A percentile compares a stretch with the other conserved stretches of the same genome.
Conservation (phyloP, 2,329 filamentous ascomycete genomes). For the Ophiostoma montium region DNA sequence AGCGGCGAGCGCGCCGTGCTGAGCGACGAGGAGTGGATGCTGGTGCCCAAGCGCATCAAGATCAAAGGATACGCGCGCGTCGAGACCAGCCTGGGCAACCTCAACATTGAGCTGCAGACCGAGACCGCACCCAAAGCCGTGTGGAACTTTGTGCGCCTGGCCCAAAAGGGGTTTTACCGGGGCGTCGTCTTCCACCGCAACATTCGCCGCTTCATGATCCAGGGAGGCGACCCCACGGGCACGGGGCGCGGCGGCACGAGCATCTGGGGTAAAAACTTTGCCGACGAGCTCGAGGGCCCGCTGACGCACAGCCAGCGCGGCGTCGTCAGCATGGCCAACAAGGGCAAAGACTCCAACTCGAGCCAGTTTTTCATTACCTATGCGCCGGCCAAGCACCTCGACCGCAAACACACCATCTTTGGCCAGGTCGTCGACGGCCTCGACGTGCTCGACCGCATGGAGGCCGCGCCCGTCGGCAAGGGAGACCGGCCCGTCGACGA, state of each 20-base stretch:
- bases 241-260: slow-evolving; percentile 82
- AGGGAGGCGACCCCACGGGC: slow-evolving; percentile 87
- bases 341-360: slow-evolving; percentile 94
- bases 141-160: slow-evolving; percentile 87
- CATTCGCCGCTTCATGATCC: slow-evolving; percentile 94
- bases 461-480: slow-evolving; percentile 63
- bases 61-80: slow-evolving; percentile 84
- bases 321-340: slow-evolving; percentile 89
- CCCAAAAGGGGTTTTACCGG: slow-evolving; percentile 82
- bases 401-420: slow-evolving; percentile 96
- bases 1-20: slow-evolving; percentile 74
- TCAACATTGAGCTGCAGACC: slow-evolving; percentile 81
- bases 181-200: slow-evolving; percentile 80
- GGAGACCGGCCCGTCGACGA: slow-evolving; percentile 62
- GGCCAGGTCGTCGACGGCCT: slow-evolving; percentile 67
- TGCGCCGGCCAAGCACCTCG: slow-evolving; percentile 67
- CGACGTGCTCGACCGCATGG: slow-evolving; percentile 59
- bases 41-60: slow-evolving; percentile 79
- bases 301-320: slow-evolving; percentile 71
- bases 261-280: slow-evolving; percentile 88
- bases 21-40: slow-evolving; percentile 91
- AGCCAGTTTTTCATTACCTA: slow-evolving; percentile 94
- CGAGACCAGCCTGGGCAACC: slow-evolving; percentile 67
- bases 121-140: slow-evolving; percentile 87
- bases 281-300: slow-evolving; percentile 85